Base-by-base conservation (phyloP, 2,329 filamentous ascomycete genomes). In the Penicillium brevicompactum region DNA sequence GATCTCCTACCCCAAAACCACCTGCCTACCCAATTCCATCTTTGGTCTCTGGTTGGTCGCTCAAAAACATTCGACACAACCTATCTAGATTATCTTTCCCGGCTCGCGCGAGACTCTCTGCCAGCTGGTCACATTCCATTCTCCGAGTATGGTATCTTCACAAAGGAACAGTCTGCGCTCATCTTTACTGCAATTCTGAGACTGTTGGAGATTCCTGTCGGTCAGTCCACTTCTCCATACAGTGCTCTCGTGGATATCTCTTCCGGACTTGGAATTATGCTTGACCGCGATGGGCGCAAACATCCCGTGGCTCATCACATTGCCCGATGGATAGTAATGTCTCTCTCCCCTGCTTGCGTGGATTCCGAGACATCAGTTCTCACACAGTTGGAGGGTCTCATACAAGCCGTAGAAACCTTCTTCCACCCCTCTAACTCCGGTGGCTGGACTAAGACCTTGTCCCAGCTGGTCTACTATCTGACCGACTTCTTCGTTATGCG, bases 381-480 rank as follows among this genome's bases (percentile, higher is more conserved):
- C 66, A 85, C 88, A 32, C 91, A 90, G 61, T 82, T 99, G 5
- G 93, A 99, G 72, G 93, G 91, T 0, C 80, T 99, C 49, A 89
- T 99, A 63, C 90, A 97, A 72, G 94, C 92, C 2, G 89, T 97
- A 45, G 94, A 99, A 73, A 99, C 94, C 0, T 99, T 99, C 74
- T 99, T 97, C 80, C 94, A 99, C 67, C 94, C 94, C 2, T 99
- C 94, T 2, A 99, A 99, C 72, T 90, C 93, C 49, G 94, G 94
- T 13, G 80, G 80, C 13, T 99, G 94, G 94, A 96, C 93, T 1
- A 91, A 87, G 66, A 89, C 93, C 61, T 79, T 99, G 42, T 89
- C 92, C 3, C 93, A 97, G 73, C 81, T 99, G 51, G 90, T 94
- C 5, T 92, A 92, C 71, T 96, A 96, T 73, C 81, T 99, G 5